phyloP scores from a whole-genome alignment of 1,284 basidiomycete species.

The Apiotrichum akiyoshidainum region DNA sequence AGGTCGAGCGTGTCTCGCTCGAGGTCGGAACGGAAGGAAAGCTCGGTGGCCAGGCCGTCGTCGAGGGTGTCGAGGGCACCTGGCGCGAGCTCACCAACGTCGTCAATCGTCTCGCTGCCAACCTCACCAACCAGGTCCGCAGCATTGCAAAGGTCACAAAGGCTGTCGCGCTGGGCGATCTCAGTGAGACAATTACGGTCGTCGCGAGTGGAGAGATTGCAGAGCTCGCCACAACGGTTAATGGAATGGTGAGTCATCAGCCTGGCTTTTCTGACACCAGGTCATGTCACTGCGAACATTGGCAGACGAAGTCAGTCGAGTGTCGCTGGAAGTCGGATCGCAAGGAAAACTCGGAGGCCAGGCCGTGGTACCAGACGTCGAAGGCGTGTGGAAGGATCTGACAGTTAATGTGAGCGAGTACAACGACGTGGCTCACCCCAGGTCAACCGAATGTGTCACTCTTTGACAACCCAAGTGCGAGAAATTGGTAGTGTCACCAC shows the following conservation, averaged over 20 bases:
- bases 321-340: slow-evolving; percentile 88
- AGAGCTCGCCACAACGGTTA: slow-evolving; percentile 96
- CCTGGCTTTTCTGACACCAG: slow-evolving; percentile 21
- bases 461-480: slow-evolving; percentile 89
- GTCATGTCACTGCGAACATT: slow-evolving; percentile 78
- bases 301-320: slow-evolving; percentile 93
- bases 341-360: slow-evolving; percentile 85
- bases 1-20: slow-evolving; percentile 60
- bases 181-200: slow-evolving; percentile 94
- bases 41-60: slow-evolving; percentile 87
- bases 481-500: slow-evolving; percentile 89
- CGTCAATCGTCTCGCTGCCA: slow-evolving; percentile 89
- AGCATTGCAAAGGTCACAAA: slow-evolving; percentile 96
- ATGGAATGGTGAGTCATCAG: slow-evolving; percentile 70
- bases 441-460: slow-evolving; percentile 91
- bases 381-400: slow-evolving; percentile 91
- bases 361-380: slow-evolving; percentile 86
- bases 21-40: slow-evolving; percentile 94
- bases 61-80: slow-evolving; percentile 87
- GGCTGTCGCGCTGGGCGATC: slow-evolving; percentile 91
- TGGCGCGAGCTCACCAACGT: slow-evolving; percentile 87
- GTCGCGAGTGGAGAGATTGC: slow-evolving; percentile 94
- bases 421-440: slow-evolving; percentile 37
- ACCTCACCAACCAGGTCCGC: slow-evolving; percentile 90
- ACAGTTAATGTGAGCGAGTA: slow-evolving; percentile 69